phyloP scores from a whole-genome alignment of 2,329 filamentous ascomycete species.

The Amylocarpus encephaloides region DNA sequence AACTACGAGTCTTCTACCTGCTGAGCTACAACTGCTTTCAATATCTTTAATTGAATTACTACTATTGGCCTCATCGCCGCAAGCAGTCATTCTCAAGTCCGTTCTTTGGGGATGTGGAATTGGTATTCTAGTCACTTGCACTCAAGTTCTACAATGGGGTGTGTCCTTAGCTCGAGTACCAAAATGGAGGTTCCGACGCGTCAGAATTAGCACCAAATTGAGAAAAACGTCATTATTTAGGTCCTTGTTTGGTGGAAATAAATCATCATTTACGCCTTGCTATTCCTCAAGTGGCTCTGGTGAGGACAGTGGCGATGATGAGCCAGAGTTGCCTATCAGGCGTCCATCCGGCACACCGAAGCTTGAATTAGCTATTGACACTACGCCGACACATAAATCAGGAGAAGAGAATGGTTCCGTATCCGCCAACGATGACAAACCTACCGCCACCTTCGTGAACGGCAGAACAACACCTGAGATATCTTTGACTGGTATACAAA shows the following conservation, averaged over 20 bases:
- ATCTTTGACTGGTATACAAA: slow-evolving; percentile 33
- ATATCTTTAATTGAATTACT: slow-evolving; percentile 75
- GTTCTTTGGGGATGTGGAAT: slow-evolving; percentile 82
- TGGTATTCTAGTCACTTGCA: slow-evolving; percentile 65
- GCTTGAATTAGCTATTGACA: slow-evolving; percentile 13
- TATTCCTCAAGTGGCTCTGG: neutral
- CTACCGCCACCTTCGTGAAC: slow-evolving; percentile 9
- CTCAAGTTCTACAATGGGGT: slow-evolving; percentile 72
- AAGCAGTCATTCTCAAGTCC: slow-evolving; percentile 77
- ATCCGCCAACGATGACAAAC: slow-evolving; percentile 21
- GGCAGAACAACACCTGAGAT: slow-evolving; percentile 10
- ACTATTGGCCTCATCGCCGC: slow-evolving; percentile 71
- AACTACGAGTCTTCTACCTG: slow-evolving; percentile 77
- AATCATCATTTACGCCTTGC: neutral
- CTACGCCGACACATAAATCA: slow-evolving; percentile 10
- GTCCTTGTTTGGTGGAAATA: slow-evolving; percentile 9
- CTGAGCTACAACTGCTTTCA: slow-evolving; percentile 84
- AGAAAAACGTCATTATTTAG: slow-evolving; percentile 8
- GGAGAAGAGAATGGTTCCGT: slow-evolving; percentile 16
- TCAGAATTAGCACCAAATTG: slow-evolving; percentile 20
- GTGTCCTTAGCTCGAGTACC: slow-evolving; percentile 82
- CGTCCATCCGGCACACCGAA: slow-evolving; percentile 3
- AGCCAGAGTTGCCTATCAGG: neutral
- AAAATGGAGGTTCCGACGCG: slow-evolving; percentile 76
- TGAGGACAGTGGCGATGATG: slow-evolving; percentile 24